Evolutionary conservation across 1,284 basidiomycete genomes (phyloP), one percentile per base, ranked within the genome.

Genomic region (Pseudozyma hubeiensis): DNA sequence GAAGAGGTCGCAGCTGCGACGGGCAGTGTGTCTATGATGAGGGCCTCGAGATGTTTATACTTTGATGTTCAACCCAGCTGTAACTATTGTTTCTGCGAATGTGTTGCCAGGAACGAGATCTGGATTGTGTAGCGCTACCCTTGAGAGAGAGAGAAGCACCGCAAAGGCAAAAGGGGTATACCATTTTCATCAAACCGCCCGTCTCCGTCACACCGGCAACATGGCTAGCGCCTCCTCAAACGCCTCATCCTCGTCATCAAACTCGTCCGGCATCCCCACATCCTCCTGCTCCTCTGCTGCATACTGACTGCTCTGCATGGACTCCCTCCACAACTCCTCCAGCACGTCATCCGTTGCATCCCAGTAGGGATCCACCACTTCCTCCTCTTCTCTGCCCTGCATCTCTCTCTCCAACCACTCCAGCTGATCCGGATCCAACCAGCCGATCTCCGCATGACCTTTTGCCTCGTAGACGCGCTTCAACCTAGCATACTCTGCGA

Each of bases 341-440:
- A 73, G 19, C 30, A 61, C 40, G 29, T 73, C 61, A 40, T 73
- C 70, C 30, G 56, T 37, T 6, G 64, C 64, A 0, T 13, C 8
- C 53, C 50, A 53, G 13, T 51, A 61, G 10, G 64, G 64, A 53
- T 73, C 63, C 29, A 43, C 17, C 16, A 31, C 41, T n/a, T 47
- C 39, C 44, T 33, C 31, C 5, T 61, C 53, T 37, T 34, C 50
- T 16, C 40, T 50, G 4, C 35, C 35, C 17, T 43, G 30, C 24
- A 30, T 31, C 49, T 72, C 54, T 5, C 50, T 19, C 30, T 76
- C 69, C 11, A 76, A 46, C 65, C 71, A 76, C 5, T 29, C 37
- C 16, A 75, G 29, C 33, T 75, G 64, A 51, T 75, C 73, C 16
- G 73, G 64, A 47, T 71, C 63, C 37, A 76, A 61, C 74, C 74